Conservation (phyloP, 73 alveolate species). For the Blepharisma stoltei region DNA sequence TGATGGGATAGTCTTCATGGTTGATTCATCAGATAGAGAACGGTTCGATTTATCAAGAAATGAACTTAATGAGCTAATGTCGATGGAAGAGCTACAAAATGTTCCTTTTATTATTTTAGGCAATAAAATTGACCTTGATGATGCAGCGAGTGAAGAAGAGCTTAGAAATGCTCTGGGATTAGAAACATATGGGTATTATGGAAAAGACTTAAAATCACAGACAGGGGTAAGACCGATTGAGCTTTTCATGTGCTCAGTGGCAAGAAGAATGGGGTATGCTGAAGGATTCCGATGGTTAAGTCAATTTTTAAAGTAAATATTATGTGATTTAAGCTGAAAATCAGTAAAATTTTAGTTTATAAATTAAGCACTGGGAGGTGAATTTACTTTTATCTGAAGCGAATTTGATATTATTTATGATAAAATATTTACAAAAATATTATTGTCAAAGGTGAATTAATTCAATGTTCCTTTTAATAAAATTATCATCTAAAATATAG, state of each 20-base stretch:
- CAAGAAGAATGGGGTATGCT: conserved; percentile 91
- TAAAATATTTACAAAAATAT: too few relatives aligned
- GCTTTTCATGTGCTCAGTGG: conserved; percentile 98
- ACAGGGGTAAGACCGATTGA: conserved; percentile 95
- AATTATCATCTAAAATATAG: too few relatives aligned
- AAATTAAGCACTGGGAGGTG: too few relatives aligned
- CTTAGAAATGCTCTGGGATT: conserved; percentile 89
- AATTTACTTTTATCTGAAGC: too few relatives aligned
- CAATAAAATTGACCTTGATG: conserved; percentile 95
- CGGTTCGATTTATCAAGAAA: conserved; percentile 87
- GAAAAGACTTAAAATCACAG: conserved; percentile 54
- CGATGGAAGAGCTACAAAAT: conserved; percentile 66
- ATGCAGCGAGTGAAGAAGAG: conserved; percentile 96
- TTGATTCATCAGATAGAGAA: conserved; percentile 96
- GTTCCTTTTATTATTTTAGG: conserved; percentile 98
- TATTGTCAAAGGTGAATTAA: too few relatives aligned
- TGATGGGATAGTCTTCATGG: conserved; percentile 96
- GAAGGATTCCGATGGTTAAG: conserved; percentile 97
- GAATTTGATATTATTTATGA: too few relatives aligned
- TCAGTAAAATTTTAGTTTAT: too few relatives aligned
- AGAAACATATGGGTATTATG: conserved; percentile 18
- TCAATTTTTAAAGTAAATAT: conserved; percentile 42
- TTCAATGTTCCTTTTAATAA: too few relatives aligned
- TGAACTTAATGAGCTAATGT: conserved; percentile 78
- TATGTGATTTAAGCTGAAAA: too few relatives aligned